These are phyloP conservation scores for Cladosporium phlei DNA, from an alignment of 2,329 filamentous ascomycete genomes.

Conservation along the genomic window DNA sequence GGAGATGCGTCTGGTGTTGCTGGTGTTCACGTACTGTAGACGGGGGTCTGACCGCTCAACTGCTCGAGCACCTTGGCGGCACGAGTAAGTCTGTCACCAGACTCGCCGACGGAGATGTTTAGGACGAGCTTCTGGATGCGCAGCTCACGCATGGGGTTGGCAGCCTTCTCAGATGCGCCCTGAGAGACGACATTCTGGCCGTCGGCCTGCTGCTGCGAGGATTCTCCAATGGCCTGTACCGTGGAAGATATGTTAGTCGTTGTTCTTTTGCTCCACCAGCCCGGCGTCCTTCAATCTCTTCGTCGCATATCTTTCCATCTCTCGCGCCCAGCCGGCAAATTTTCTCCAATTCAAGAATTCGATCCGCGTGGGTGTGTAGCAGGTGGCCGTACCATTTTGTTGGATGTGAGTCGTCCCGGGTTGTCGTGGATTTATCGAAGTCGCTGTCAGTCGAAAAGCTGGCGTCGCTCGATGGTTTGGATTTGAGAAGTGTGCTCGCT, in stretches of 20 bases:
- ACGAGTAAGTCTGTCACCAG: conserved; percentile 99
- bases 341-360: background rate
- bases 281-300: no score
- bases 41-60: conserved; percentile 97
- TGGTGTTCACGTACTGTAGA: conserved; percentile 73
- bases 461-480: no score
- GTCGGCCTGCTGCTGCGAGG: conserved; percentile 29
- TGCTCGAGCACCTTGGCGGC: conserved; percentile 99
- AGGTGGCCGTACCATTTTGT: conserved; percentile 10
- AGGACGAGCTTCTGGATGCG: conserved; percentile 99
- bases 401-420: conserved; percentile 13
- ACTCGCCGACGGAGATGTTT: conserved; percentile 99
- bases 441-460: conserved; percentile 9
- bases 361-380: conserved; percentile 22
- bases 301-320: background rate
- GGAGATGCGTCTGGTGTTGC: conserved; percentile 6
- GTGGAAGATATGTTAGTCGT: conserved; percentile 4
- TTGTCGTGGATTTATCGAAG: conserved; percentile 13
- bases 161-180: conserved; percentile 61
- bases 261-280: background rate
- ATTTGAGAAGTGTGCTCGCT: background rate
- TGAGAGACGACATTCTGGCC: conserved; percentile 23
- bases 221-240: conserved; percentile 26
- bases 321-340: conserved; percentile 5
- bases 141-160: conserved; percentile 99